A percentile compares a stretch with the other conserved stretches of the same genome.
Evolutionary conservation across 768 basidiomycete genomes (phyloP).

Genomic region (Phlebiopsis gigantea): DNA sequence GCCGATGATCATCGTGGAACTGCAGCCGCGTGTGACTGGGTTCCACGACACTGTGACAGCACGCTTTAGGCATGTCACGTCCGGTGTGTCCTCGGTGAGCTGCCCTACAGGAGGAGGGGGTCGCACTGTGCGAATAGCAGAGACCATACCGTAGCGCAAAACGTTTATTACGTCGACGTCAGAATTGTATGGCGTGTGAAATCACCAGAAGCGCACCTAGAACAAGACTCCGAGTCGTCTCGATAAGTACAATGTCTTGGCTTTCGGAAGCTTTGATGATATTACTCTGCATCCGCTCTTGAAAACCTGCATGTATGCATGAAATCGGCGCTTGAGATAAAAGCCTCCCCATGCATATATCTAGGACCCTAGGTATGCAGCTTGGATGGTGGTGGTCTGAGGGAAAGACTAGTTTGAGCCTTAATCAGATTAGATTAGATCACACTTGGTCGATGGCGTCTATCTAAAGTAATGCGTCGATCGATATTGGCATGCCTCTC

Average conservation of each 20-base stretch:
- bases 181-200: not conserved
- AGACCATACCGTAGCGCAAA: not conserved
- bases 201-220: not conserved
- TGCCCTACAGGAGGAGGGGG: not conserved
- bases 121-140: not conserved
- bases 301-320: not conserved
- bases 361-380: too few relatives aligned
- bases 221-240: too few relatives aligned
- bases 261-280: not conserved
- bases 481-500: slow-evolving; percentile 2
- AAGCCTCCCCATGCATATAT: not conserved
- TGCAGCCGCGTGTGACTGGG: not conserved
- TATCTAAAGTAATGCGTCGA: not conserved
- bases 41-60: not conserved
- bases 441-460: not conserved
- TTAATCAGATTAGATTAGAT: slow-evolving; percentile 11
- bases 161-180: not conserved
- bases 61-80: not conserved
- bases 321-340: too few relatives aligned
- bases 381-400: not conserved
- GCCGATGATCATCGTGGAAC: not conserved
- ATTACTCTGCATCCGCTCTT: not conserved
- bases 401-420: not conserved
- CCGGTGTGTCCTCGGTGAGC: not conserved
- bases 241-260: not conserved